These are phyloP conservation scores for Escallonia rubra DNA, from an alignment of 129 eudicot species.

Conservation along the genomic window DNA sequence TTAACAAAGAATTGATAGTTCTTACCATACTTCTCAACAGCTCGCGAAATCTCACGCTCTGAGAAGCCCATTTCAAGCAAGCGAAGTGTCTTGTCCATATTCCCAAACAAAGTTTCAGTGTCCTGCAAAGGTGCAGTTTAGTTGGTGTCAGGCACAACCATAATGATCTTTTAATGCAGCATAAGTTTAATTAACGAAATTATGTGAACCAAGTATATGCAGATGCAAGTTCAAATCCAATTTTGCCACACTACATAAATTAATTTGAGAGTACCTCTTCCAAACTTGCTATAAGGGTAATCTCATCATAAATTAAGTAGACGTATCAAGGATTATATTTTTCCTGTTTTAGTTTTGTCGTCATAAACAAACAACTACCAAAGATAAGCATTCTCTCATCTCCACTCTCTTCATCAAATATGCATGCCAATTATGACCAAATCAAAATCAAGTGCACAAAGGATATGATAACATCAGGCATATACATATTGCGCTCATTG, in stretches of 20 bases:
- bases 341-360: not conserved
- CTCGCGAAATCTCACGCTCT: slow-evolving; percentile 76
- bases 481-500: too few relatives aligned
- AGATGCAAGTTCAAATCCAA: slow-evolving; percentile 8
- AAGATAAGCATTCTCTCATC: too few relatives aligned
- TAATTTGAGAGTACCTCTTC: not conserved
- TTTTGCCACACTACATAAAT: not conserved
- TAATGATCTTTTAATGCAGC: slow-evolving; percentile 11
- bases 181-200: slow-evolving; percentile 9
- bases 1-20: not conserved
- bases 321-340: not conserved
- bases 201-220: not conserved
- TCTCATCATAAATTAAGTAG: not conserved
- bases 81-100: slow-evolving; percentile 86
- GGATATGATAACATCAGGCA: too few relatives aligned
- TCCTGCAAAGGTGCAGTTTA: slow-evolving; percentile 36
- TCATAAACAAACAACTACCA: too few relatives aligned
- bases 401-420: too few relatives aligned
- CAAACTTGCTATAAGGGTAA: not conserved
- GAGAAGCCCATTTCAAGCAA: slow-evolving; percentile 86
- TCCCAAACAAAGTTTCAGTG: slow-evolving; percentile 81
- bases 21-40: slow-evolving; percentile 88
- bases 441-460: too few relatives aligned
- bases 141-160: slow-evolving; percentile 14
- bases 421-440: too few relatives aligned